Conservation (phyloP, 352 stramenopile species). For the Phytophthora sansomeana region DNA sequence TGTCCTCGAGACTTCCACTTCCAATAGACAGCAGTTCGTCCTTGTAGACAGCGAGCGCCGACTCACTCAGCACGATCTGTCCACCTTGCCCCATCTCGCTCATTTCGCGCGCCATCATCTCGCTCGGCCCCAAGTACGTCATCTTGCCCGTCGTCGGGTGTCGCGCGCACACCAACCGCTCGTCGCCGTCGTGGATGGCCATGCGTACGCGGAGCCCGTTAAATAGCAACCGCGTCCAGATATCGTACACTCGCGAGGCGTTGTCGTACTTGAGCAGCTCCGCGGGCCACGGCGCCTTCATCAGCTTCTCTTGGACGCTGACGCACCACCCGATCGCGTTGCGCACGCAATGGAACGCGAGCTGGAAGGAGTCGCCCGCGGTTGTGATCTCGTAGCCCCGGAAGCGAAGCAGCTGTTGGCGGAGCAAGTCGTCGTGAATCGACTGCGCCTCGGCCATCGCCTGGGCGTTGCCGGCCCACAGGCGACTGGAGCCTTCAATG, state of each 20-base stretch:
- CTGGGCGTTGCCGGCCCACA: slow-evolving; percentile 60
- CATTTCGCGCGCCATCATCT: slow-evolving; percentile 76
- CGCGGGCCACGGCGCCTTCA: slow-evolving; percentile 64
- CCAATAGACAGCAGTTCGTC: slow-evolving; percentile 37
- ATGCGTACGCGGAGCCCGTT: slow-evolving; percentile 80
- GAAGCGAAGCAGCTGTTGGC: slow-evolving; percentile 56
- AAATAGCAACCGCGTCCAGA: slow-evolving; percentile 70
- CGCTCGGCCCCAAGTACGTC: slow-evolving; percentile 75
- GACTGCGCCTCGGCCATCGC: slow-evolving; percentile 74
- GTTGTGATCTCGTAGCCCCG: slow-evolving; percentile 88
- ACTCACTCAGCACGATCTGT: slow-evolving; percentile 75
- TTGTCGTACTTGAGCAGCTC: slow-evolving; percentile 55
- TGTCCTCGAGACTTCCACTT: slow-evolving; percentile 19
- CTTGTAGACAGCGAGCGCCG: slow-evolving; percentile 53
- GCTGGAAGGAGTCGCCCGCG: slow-evolving; percentile 77
- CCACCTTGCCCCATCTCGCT: slow-evolving; percentile 69
- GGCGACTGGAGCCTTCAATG: slow-evolving; percentile 78
- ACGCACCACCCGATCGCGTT: slow-evolving; percentile 76
- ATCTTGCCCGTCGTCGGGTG: slow-evolving; percentile 83
- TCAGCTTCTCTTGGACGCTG: slow-evolving; percentile 69
- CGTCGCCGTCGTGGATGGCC: slow-evolving; percentile 78
- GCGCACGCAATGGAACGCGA: slow-evolving; percentile 75
- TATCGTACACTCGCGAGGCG: slow-evolving; percentile 54
- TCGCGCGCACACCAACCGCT: slow-evolving; percentile 65
- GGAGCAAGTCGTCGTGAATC: slow-evolving; percentile 77